Evolutionary conservation across 805 yeast species (phyloP).

Genomic region (Helenozyma baotianmanensis): DNA sequence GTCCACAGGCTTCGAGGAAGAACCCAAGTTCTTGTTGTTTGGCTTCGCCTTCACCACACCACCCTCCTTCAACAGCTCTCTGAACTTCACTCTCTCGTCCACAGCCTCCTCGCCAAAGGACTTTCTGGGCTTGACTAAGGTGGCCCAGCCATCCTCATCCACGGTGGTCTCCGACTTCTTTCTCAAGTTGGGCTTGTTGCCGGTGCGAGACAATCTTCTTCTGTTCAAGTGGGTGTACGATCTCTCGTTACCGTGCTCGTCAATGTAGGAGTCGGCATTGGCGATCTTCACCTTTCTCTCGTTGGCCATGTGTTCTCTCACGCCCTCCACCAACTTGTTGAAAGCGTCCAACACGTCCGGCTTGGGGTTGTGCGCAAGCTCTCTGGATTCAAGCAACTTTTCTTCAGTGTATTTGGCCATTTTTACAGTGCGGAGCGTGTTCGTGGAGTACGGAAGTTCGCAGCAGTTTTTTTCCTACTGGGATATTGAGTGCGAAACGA

Average conservation of each 20-base stretch:
- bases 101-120: constrained; percentile 48
- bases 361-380: constrained; percentile 54
- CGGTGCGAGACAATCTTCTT: constrained; percentile 59
- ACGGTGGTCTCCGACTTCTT: constrained; percentile 51
- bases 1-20: constrained; percentile 71
- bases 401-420: constrained; percentile 68
- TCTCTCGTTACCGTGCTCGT: constrained; percentile 42
- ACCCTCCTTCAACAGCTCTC: constrained; percentile 46
- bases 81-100: constrained; percentile 43
- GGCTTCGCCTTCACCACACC: constrained; percentile 53
- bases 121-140: constrained; percentile 46
- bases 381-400: constrained; percentile 56
- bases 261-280: constrained; percentile 43
- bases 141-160: constrained; percentile 84
- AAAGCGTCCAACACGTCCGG: constrained; percentile 63
- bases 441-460: neutral
- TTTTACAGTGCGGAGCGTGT: constrained; percentile 1
- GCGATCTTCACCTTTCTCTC: constrained; percentile 27
- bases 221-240: constrained; percentile 45
- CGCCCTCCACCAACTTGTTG: constrained; percentile 61
- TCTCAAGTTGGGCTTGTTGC: constrained; percentile 48
- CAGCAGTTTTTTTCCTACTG: constrained; percentile 1
- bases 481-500: constrained; percentile 12
- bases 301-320: constrained; percentile 43
- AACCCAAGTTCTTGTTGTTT: constrained; percentile 68